phyloP scores from a whole-genome alignment of 441 rosid genomes.

The Populus hybrid region DNA sequence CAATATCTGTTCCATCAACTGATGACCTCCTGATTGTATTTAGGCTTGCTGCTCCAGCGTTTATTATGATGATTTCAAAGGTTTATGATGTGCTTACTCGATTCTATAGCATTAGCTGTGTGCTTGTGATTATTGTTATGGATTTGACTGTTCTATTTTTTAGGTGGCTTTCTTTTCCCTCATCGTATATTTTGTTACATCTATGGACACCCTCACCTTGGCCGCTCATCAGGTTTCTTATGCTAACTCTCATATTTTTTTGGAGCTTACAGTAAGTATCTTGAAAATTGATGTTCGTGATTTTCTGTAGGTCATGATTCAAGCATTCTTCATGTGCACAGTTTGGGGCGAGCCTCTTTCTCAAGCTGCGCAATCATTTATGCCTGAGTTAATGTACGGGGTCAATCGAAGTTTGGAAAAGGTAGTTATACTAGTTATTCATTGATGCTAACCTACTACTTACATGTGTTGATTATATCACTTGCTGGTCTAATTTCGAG shows the following conservation, averaged over 20 bases:
- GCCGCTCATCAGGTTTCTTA: constrained; percentile 90
- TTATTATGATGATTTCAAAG: constrained; percentile 67
- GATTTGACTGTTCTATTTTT: constrained; percentile 24
- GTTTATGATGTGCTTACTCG: constrained; percentile 19
- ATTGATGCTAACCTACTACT: not conserved
- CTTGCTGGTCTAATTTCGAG: not conserved
- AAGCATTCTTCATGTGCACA: constrained; percentile 63
- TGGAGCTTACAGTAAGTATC: not conserved
- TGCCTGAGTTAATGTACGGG: constrained; percentile 90
- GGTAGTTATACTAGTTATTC: constrained; percentile 33
- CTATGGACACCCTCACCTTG: constrained; percentile 73
- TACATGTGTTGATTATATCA: not conserved
- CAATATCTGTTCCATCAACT: constrained; percentile 58
- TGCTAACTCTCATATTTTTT: constrained; percentile 16
- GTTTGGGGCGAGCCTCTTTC: constrained; percentile 97
- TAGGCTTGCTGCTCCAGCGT: constrained; percentile 80
- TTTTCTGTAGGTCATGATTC: constrained; percentile 74
- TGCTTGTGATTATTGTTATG: not conserved
- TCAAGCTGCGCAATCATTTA: constrained; percentile 94
- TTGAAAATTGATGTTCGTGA: constrained; percentile 7
- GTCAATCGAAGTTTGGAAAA: constrained; percentile 57
- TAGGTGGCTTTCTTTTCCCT: constrained; percentile 86
- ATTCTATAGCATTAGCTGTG: not conserved
- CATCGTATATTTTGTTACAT: constrained; percentile 78
- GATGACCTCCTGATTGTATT: constrained; percentile 55